These are phyloP conservation scores for Microdochium nivale DNA, from an alignment of 2,329 filamentous ascomycete species.

Conservation along the genomic window DNA sequence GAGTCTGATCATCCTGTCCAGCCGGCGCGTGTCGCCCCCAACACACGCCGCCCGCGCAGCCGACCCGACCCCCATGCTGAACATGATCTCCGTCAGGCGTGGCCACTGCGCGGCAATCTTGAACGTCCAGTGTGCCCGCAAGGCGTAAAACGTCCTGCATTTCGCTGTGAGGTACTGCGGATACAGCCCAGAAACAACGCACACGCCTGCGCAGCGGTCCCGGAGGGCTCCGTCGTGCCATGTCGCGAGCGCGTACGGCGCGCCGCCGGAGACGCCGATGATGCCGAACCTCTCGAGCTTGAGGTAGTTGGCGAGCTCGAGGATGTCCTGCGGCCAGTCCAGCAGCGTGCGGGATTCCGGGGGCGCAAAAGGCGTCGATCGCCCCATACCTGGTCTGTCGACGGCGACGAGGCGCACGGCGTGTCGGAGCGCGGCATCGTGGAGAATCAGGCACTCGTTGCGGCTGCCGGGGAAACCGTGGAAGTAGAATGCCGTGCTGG, in stretches of 20 bases:
- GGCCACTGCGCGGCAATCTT: not conserved
- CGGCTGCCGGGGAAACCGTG: conserved; percentile 14
- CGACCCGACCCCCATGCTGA: conserved; percentile 3
- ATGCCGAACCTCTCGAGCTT: not conserved
- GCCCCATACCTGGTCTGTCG: conserved; percentile 15
- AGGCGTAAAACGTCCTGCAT: conserved; percentile 1
- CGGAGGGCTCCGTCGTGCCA: not conserved
- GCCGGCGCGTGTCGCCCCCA: not conserved
- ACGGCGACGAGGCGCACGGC: conserved; percentile 8
- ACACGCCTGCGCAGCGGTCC: not conserved
- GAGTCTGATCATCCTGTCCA: not conserved
- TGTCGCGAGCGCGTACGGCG: not conserved
- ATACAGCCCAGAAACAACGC: conserved; percentile 9
- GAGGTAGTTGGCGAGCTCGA: conserved; percentile 2
- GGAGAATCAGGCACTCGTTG: conserved; percentile 7
- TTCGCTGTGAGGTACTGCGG: conserved; percentile 4
- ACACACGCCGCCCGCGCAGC: conserved; percentile 5
- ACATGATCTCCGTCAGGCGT: conserved; percentile 3
- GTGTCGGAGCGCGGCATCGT: not conserved
- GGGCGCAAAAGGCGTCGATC: conserved; percentile 10
- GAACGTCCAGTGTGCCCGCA: not conserved
- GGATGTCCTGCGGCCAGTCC: not conserved
- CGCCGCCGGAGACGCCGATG: conserved; percentile 1
- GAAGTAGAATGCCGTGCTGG: conserved; percentile 8
- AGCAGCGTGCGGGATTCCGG: conserved; percentile 5